Evolutionary conservation across 495 filamentous ascomycete species (phyloP), one percentile per base, ranked within the genome.

Genomic region (Aspergillus leporis): DNA sequence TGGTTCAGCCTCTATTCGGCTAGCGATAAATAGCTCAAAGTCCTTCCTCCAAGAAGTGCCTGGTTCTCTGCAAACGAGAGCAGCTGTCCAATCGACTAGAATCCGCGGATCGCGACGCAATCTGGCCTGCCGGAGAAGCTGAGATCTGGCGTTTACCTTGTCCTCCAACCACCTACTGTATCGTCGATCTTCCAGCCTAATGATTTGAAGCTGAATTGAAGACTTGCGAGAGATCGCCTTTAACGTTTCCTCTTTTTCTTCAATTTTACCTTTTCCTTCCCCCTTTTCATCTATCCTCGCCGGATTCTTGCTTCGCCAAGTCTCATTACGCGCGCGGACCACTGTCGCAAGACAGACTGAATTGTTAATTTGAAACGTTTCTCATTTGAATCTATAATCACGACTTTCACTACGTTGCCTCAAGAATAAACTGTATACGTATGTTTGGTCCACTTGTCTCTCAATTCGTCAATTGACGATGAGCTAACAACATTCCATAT

Each of bases 91-190:
- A 59, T 50, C 56, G 38, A 23, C 41, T 28, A 51, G 47, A 18
- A 30, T 31, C 41, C 58, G 43, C 28, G 19, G 34, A 40, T 55
- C 21, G 57, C 60, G 58, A 54, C 51, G 64, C 55, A 63, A 66
- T 67, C 65, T 67, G 65, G 65, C 65, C 65, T 66, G 59, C 63
- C 54, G 51, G 34, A 56, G 59, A 60, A 53, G 60, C 56, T 59
- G 57, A 34, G 30, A 32, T 52, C 52, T 53, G 18, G 21, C 53
- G 28, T 50, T 49, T 25, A 51, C 52, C 58, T 61, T 56, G 54
- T 60, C 55, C 40, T 51, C 53, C 41, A 48, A 55, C 50, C 56
- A 54, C 57, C 32, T 49, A 38, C 46, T 36, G 43, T 47, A 23
- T 52, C 19, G 23, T 40, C 34, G 54, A 52, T 46, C 32, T 34